Conservation (phyloP, 2,329 filamentous ascomycete genomes). For the Fusarium globosum region DNA sequence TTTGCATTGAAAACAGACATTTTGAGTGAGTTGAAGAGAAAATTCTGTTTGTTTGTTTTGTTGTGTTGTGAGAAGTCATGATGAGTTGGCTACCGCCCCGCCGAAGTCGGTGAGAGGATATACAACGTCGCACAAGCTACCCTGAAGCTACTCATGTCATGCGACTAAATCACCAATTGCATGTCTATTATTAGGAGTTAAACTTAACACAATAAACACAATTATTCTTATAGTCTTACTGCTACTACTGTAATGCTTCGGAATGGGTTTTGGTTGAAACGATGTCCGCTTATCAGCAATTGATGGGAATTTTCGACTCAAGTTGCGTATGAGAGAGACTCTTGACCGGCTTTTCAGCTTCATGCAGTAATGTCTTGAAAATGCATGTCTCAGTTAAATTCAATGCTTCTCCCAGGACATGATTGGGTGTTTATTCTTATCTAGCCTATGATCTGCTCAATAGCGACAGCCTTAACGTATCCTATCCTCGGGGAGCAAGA, state of each 20-base stretch:
- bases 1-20: slow-evolving; percentile 59
- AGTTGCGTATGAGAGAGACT: not conserved
- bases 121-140: slow-evolving; percentile 26
- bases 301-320: no score
- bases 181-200: not conserved
- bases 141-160: slow-evolving; percentile 13
- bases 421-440: no score
- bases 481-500: no score
- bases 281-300: rapidly evolving
- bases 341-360: not conserved
- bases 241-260: not conserved
- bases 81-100: slow-evolving; percentile 10
- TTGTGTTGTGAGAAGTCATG: slow-evolving; percentile 8
- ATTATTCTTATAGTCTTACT: not conserved
- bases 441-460: not conserved
- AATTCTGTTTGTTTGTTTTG: not conserved
- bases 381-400: not conserved
- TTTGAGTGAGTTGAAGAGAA: not conserved
- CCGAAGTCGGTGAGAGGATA: slow-evolving; percentile 33
- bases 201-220: no score
- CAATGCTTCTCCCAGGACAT: not conserved
- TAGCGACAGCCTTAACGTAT: not conserved
- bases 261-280: rapidly evolving
- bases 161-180: not conserved
- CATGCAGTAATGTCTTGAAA: not conserved